A percentile compares a stretch with the other conserved stretches of the same genome.
phyloP scores from a whole-genome alignment of 2,329 filamentous ascomycete species.

The Fonsecaea erecta region DNA sequence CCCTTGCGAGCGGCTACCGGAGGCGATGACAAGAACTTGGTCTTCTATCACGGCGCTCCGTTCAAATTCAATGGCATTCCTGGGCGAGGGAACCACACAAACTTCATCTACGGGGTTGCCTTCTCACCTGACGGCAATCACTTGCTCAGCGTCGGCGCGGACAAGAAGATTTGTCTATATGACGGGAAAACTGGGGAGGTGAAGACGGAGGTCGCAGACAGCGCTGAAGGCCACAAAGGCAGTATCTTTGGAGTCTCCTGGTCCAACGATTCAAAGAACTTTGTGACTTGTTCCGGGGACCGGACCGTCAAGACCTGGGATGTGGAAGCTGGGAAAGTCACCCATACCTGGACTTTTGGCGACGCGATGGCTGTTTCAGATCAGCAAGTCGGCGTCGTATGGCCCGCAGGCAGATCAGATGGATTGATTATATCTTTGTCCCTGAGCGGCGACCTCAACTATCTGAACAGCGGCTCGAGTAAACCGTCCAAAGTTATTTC shows the following conservation, averaged over 20 bases:
- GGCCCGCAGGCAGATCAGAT: conserved; percentile 80
- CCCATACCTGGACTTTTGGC: conserved; percentile 85
- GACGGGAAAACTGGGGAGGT: conserved; percentile 94
- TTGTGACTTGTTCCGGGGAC: conserved; percentile 91
- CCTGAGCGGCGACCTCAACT: conserved; percentile 86
- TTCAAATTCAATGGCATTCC: conserved; percentile 89
- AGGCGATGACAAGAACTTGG: conserved; percentile 84
- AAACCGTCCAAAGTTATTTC: conserved; percentile 74
- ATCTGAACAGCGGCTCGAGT: conserved; percentile 73
- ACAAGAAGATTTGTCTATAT: conserved; percentile 90
- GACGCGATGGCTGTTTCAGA: conserved; percentile 71
- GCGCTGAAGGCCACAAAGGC: conserved; percentile 83
- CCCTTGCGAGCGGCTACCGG: conserved; percentile 91
- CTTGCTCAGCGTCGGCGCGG: conserved; percentile 88
- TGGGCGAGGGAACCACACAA: conserved; percentile 74
- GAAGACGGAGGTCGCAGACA: conserved; percentile 68
- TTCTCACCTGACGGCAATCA: conserved; percentile 86
- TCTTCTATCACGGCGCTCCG: conserved; percentile 90
- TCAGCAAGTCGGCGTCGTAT: conserved; percentile 94
- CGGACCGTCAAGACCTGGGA: conserved; percentile 97
- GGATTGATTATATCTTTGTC: conserved; percentile 89
- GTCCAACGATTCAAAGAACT: conserved; percentile 80
- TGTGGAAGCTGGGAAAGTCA: conserved; percentile 73
- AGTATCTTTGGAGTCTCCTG: conserved; percentile 93
- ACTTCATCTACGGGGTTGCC: conserved; percentile 83